Base-by-base conservation (phyloP, 306 rosid genomes). In the Lathyrus sativus region DNA sequence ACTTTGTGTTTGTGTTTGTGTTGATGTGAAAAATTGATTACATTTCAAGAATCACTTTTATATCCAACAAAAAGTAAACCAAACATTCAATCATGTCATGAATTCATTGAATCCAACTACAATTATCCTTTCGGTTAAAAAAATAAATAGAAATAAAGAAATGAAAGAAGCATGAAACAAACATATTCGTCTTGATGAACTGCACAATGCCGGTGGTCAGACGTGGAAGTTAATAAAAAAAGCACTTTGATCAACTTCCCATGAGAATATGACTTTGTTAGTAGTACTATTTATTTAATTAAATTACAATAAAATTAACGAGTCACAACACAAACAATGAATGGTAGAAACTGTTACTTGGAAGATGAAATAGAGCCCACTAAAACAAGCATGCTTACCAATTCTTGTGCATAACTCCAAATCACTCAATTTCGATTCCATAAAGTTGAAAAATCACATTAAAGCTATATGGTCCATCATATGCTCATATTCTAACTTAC, bases 321-420 rank as follows among this genome's bases (percentile, higher is more conserved):
- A 63, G 39, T 63, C 53, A 42, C 38, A 42, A 45, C 45, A 63
- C 33, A 60, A 29, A 13, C 59, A 46, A 67, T 62, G 77, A 79
- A 74, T 72, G 76, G 59, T 63, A 53, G 51, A 84, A 69, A 69
- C 78, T 73, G 83, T 71, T 65, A 68, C 77, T 77, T 71, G 81
- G 72, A 77, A 72, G 82, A 79, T 78, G 77, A 78, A 80, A 81
- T 85, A 80, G 78, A 79, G 58, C 70, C 84, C 82, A 83, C 79
- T 83, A 68, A 41, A 59, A 72, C 80, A 73, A 76, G 76, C 86
- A 76, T 74, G 80, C 75, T 65, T 63, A 9, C 9, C 75, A 71
- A 67, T 72, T 65, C 72, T 65, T 78, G 62, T 71, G 28, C 70
- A 19, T 45, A 66, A 54, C 66, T 43, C 70, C 67, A 60, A 11